These are phyloP conservation scores for Botryotinia calthae DNA, from an alignment of 2,329 filamentous ascomycete genomes.

Conservation along the genomic window DNA sequence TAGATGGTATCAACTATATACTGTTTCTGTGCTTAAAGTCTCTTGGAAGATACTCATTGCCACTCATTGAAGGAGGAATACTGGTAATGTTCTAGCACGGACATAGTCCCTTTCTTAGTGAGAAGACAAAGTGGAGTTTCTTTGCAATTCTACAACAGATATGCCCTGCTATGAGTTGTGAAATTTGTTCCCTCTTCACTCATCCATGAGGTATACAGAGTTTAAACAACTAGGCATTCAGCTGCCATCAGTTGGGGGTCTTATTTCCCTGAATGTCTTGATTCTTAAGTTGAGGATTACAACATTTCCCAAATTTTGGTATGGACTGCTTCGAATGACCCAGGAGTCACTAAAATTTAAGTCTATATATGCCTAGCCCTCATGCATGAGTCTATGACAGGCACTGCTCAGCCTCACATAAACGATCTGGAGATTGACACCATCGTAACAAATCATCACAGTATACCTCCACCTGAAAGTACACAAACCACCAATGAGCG, in stretches of 20 bases:
- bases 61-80: not conserved
- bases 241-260: too few relatives aligned
- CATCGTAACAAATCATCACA: not conserved
- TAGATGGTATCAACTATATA: not conserved
- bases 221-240: not conserved
- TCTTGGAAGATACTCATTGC: not conserved
- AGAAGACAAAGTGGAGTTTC: not conserved
- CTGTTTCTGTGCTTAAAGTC: not conserved
- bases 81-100: not conserved
- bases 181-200: not conserved
- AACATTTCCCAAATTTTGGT: not conserved
- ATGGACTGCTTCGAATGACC: not conserved
- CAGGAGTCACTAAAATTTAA: not conserved
- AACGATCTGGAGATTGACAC: too few relatives aligned
- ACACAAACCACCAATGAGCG: not conserved
- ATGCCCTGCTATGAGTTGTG: not conserved
- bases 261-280: not conserved
- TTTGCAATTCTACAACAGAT: not conserved
- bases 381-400: not conserved
- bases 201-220: not conserved
- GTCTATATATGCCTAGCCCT: not conserved
- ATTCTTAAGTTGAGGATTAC: not conserved
- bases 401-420: too few relatives aligned
- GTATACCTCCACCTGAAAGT: not conserved
- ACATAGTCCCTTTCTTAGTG: not conserved